Base-by-base conservation (phyloP, 2,329 filamentous ascomycete genomes). In the Exophiala dermatitidis region DNA sequence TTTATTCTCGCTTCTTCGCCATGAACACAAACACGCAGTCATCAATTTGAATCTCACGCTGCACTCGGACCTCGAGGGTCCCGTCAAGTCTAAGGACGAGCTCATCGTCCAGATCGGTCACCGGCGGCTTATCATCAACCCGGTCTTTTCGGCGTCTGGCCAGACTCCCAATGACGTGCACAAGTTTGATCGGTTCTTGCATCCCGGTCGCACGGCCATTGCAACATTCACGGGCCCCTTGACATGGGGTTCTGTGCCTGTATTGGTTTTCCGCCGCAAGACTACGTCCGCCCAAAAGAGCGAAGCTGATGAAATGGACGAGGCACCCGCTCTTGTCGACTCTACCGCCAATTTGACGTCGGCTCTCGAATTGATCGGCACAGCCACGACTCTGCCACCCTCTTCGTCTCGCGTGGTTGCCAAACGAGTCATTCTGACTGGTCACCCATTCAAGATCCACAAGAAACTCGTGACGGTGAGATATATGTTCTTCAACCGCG, bases 401-500 rank as follows among this genome's bases (percentile, higher is more conserved):
- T 69, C 90, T 71, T 67, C 82, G 67, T 65, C 72, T 45, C 85
- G 93, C 37, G 85, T 98, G 52, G 83, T 98, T 56, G 90, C 91
- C 64, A 98, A 98, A 74, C 85, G 93, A 48, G 84, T 95, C 63
- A 88, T 97, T 60, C 78, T 98, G 53, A 95, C 93, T 0, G 94
- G 93, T 10, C 91, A 98, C 68, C 93, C 94, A 0, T 96, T 89
- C 79, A 95, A 98, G 75, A 98, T 98, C 69, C 89, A 98, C 81
- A 96, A 95, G 80, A 90, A 86, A 71, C 78, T 98, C 28, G 93
- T 98, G 55, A 98, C 94, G 0, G 85, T 98, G 44, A 85, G 93
- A 31, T 98, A 98, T 79, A 98, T 98, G 94, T 98, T 98, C 79
- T 98, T 98, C 82, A 94, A 91, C 75, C 78, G 86, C 46, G 88